Conservation (phyloP, 2,329 filamentous ascomycete genomes). For the Graphium sp. region DNA sequence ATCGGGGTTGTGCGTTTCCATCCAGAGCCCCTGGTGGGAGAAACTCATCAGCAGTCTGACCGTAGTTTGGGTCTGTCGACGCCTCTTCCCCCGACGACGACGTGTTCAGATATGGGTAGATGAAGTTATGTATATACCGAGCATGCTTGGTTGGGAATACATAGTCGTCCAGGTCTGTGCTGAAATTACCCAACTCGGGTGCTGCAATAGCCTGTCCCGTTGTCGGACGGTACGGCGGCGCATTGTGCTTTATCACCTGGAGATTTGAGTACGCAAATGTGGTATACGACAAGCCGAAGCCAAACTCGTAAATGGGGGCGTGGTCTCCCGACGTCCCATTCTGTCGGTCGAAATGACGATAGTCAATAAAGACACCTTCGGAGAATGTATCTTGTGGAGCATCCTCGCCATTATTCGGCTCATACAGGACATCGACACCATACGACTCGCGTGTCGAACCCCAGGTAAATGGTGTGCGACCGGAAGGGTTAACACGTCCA, state of each 20-base stretch:
- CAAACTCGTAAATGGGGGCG: slow-evolving; percentile 65
- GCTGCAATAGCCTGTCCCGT: slow-evolving; percentile 45
- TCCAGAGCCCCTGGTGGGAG: slow-evolving; percentile 42
- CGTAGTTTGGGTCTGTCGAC: slow-evolving; percentile 42
- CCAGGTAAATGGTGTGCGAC: slow-evolving; percentile 67
- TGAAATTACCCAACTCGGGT: slow-evolving; percentile 46
- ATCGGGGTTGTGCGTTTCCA: slow-evolving; percentile 36
- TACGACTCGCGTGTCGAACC: slow-evolving; percentile 51
- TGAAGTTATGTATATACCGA: slow-evolving; percentile 32
- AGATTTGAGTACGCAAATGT: slow-evolving; percentile 62
- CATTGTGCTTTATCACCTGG: slow-evolving; percentile 30
- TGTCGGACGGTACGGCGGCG: slow-evolving; percentile 37
- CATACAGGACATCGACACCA: slow-evolving; percentile 47
- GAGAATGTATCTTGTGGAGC: slow-evolving; percentile 58
- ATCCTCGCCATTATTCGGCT: slow-evolving; percentile 48
- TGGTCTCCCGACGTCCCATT: slow-evolving; percentile 20
- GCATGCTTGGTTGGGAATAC: slow-evolving; percentile 47
- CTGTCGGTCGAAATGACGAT: slow-evolving; percentile 46
- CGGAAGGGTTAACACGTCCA: slow-evolving; percentile 61
- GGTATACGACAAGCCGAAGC: slow-evolving; percentile 66
- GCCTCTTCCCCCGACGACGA: slow-evolving; percentile 37
- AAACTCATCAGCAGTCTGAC: slow-evolving; percentile 36
- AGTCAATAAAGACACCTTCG: slow-evolving; percentile 68
- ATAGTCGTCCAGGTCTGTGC: slow-evolving; percentile 46
- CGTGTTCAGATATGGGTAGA: slow-evolving; percentile 61